Percentiles rank a stretch among this genome's conserved stretches.
Evolutionary conservation across 2,329 filamentous ascomycete species (phyloP).

Genomic region (Myotisia sp.): DNA sequence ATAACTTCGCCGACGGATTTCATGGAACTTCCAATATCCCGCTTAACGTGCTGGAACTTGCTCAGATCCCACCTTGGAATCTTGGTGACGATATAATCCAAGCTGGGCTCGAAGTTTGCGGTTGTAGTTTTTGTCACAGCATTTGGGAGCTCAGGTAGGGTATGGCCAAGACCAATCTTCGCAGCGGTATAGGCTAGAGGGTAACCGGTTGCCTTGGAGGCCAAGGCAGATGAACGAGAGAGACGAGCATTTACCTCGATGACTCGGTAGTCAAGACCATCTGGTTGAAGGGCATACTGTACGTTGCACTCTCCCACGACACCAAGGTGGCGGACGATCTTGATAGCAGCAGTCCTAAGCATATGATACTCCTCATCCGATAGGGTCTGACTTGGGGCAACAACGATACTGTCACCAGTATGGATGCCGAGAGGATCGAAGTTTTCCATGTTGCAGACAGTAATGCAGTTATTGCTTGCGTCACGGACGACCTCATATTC

Average conservation of each 20-base stretch:
- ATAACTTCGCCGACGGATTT: conserved; percentile 99
- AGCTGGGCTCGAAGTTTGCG: conserved; percentile 92
- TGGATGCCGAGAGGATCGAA: conserved; percentile 96
- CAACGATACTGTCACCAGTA: conserved; percentile 96
- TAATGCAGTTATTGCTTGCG: conserved; percentile 96
- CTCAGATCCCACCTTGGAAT: conserved; percentile 96
- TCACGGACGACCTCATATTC: conserved; percentile 98
- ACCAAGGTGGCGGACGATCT: conserved; percentile 91
- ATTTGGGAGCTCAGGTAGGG: conserved; percentile 86
- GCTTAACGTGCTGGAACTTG: conserved; percentile 98
- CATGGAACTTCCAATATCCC: conserved; percentile 95
- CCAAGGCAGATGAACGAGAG: conserved; percentile 88
- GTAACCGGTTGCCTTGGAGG: conserved; percentile 96
- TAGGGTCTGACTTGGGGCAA: conserved; percentile 89
- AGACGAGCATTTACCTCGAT: conserved; percentile 99
- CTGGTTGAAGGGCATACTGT: conserved; percentile 90
- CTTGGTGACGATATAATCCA: conserved; percentile 98
- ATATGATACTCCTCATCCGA: conserved; percentile 99
- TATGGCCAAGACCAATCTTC: conserved; percentile 95
- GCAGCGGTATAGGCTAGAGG: conserved; percentile 93
- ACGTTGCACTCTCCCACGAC: conserved; percentile 98
- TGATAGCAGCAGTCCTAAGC: conserved; percentile 93
- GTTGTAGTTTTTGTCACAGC: conserved; percentile 97
- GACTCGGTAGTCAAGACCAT: conserved; percentile 93
- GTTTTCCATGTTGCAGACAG: conserved; percentile 98